phyloP scores from a whole-genome alignment of 2,329 filamentous ascomycete species.

The Paecilomyces sp. region DNA sequence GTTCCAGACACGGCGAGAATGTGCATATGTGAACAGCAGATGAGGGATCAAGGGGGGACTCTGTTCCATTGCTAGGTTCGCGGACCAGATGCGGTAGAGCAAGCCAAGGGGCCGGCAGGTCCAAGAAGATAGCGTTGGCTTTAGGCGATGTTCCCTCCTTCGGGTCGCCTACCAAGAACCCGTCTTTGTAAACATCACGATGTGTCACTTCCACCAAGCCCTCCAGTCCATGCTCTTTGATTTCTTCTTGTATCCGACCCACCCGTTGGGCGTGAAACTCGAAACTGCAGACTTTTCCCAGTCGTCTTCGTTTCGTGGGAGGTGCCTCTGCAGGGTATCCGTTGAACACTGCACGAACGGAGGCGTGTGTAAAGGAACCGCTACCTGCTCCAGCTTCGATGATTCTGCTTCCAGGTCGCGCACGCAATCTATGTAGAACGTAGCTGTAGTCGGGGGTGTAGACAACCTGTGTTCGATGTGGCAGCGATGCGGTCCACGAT shows the following conservation, averaged over 20 bases:
- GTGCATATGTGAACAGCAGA: constrained; percentile 75
- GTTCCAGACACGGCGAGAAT: constrained; percentile 95
- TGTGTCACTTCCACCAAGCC: constrained; percentile 39
- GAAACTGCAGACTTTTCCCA: constrained; percentile 44
- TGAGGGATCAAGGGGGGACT: constrained; percentile 61
- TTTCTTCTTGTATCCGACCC: constrained; percentile 34
- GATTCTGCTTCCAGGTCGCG: constrained; percentile 37
- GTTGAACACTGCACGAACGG: constrained; percentile 43
- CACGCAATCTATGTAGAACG: constrained; percentile 42
- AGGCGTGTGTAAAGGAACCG: constrained; percentile 46
- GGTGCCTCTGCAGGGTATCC: constrained; percentile 28
- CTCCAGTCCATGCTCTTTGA: constrained; percentile 37
- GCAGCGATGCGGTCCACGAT: constrained; percentile 44
- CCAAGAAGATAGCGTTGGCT: constrained; percentile 43
- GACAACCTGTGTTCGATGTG: constrained; percentile 46
- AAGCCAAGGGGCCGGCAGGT: constrained; percentile 45
- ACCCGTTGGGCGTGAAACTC: constrained; percentile 43
- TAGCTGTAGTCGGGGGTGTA: constrained; percentile 50
- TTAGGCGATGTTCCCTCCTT: constrained; percentile 32
- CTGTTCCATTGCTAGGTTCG: constrained; percentile 19
- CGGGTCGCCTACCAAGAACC: constrained; percentile 33
- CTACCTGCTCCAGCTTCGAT: constrained; percentile 48
- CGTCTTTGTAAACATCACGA: constrained; percentile 44
- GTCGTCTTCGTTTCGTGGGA: constrained; percentile 17
- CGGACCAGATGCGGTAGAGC: constrained; percentile 42